phyloP scores from a whole-genome alignment of 2,329 filamentous ascomycete species.

The Pseudonectria foliicola region DNA sequence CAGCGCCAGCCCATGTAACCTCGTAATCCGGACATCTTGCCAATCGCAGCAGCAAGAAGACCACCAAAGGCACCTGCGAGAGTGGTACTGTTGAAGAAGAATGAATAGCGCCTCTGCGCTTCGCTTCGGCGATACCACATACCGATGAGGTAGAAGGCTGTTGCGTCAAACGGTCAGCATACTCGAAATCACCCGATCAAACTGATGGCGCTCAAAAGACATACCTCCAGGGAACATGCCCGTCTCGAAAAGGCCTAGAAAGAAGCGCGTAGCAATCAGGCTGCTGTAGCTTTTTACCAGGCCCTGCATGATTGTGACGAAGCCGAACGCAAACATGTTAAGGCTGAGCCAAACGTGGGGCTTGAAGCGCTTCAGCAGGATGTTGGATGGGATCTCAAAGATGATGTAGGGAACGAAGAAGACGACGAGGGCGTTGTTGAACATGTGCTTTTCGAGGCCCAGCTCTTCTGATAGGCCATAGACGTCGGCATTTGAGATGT shows the following conservation, averaged over 20 bases:
- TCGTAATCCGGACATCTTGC: constrained; percentile 69
- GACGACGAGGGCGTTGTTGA: constrained; percentile 70
- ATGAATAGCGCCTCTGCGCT: constrained; percentile 83
- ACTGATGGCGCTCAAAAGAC: constrained; percentile 2
- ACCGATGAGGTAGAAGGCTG: constrained; percentile 62
- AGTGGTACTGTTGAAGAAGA: constrained; percentile 84
- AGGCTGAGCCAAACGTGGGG: constrained; percentile 66
- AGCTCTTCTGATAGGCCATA: constrained; percentile 61
- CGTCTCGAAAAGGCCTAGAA: constrained; percentile 70
- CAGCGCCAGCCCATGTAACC: constrained; percentile 71
- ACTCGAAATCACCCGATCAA: not conserved
- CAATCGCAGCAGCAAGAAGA: constrained; percentile 76
- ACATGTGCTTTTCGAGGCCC: constrained; percentile 49
- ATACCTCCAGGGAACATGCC: constrained; percentile 56
- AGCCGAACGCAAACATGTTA: constrained; percentile 80
- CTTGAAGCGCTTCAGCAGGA: constrained; percentile 56
- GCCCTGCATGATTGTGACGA: constrained; percentile 69
- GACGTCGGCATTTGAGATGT: constrained; percentile 70
- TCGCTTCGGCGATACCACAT: constrained; percentile 89
- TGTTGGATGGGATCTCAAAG: constrained; percentile 60
- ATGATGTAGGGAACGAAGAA: constrained; percentile 76
- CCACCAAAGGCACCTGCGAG: constrained; percentile 81
- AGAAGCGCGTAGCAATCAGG: constrained; percentile 74
- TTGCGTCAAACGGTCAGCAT: constrained; percentile 32
- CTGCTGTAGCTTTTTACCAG: constrained; percentile 71